Base-by-base conservation (phyloP, 1,284 basidiomycete genomes). In the Pyrrhoderma lamaoense region DNA sequence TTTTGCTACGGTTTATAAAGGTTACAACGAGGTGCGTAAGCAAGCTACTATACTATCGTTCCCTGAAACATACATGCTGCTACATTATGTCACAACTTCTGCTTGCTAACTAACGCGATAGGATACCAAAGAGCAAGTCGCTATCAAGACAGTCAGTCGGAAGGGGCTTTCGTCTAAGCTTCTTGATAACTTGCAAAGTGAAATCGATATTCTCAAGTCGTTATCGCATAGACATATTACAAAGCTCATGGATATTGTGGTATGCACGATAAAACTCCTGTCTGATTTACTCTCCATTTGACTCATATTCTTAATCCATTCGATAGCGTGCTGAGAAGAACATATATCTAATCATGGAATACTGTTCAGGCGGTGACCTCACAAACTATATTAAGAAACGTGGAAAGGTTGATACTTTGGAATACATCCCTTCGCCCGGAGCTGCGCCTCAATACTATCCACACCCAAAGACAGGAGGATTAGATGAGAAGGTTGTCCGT, bases 311-410 rank as follows among this genome's bases (percentile, higher is more conserved):
- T 51, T 14, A 46, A 3, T 51, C 23, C 25, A 11, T 13, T 35
- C 25, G 43, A 31, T 63, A 94, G 92, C 89, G 93, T 63, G 91
- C 91, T 23, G 89, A 94, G 60, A 79, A 82, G 52, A 85, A 95
- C 66, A 97, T 99, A 65, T 97, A 97, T 71, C 82, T 99, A 51
- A 88, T 99, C 64, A 99, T 99, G 88, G 93, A 95, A 62, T 98
- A 84, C 67, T 98, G 95, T 67, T 83, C 93, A 0, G 93, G 93
- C 2, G 93, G 93, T 11, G 96, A 99, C 67, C 80, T 99, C 42
- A 92, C 92, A 0, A 82, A 92, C 60, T 98, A 98, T 65, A 95
- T 99, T 74, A 93, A 92, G 78, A 91, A 91, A 64, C 83, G 91
- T 11, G 93, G 92, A 16, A 80, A 84, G 22, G 83, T 95, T 42